phyloP scores from a whole-genome alignment of 768 basidiomycete species.

The Suillus cothurnatus region DNA sequence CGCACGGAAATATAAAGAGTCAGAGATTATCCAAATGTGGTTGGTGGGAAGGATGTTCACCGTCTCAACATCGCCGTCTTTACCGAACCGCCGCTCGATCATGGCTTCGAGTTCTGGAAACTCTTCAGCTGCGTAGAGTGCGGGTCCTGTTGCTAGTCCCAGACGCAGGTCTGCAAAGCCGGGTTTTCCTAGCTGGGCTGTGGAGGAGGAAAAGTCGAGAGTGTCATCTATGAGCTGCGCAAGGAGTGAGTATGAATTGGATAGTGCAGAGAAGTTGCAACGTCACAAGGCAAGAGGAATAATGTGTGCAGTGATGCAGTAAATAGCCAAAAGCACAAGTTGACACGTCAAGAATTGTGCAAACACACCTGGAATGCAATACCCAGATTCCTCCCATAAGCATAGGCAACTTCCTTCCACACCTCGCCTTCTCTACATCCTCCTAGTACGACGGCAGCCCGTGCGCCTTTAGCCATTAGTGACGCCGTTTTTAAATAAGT shows the following conservation, averaged over 20 bases:
- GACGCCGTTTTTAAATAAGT: slow-evolving; percentile 93
- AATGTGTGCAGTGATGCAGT: neutral
- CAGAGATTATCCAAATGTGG: neutral
- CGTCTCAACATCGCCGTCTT: slow-evolving; percentile 77
- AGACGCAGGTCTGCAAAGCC: slow-evolving; percentile 75
- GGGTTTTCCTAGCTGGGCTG: slow-evolving; percentile 82
- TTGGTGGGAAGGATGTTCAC: slow-evolving; percentile 43
- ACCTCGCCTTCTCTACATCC: slow-evolving; percentile 76
- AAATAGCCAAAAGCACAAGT: neutral
- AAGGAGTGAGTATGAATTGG: neutral
- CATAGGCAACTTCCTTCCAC: slow-evolving; percentile 90
- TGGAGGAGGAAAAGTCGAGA: slow-evolving; percentile 86
- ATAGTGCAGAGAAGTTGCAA: neutral
- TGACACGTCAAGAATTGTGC: neutral
- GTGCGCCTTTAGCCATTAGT: slow-evolving; percentile 84
- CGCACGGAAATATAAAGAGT: neutral
- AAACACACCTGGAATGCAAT: slow-evolving; percentile 89
- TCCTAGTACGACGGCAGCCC: slow-evolving; percentile 86
- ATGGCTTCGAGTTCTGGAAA: slow-evolving; percentile 74
- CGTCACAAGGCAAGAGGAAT: neutral
- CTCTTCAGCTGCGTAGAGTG: slow-evolving; percentile 85
- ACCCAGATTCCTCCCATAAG: slow-evolving; percentile 87
- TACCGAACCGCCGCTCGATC: slow-evolving; percentile 76
- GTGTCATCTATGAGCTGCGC: slow-evolving; percentile 91
- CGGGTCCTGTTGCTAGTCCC: slow-evolving; percentile 85